phyloP scores from a whole-genome alignment of 2,329 filamentous ascomycete genomes.

The Trematosphaeria pertusa region DNA sequence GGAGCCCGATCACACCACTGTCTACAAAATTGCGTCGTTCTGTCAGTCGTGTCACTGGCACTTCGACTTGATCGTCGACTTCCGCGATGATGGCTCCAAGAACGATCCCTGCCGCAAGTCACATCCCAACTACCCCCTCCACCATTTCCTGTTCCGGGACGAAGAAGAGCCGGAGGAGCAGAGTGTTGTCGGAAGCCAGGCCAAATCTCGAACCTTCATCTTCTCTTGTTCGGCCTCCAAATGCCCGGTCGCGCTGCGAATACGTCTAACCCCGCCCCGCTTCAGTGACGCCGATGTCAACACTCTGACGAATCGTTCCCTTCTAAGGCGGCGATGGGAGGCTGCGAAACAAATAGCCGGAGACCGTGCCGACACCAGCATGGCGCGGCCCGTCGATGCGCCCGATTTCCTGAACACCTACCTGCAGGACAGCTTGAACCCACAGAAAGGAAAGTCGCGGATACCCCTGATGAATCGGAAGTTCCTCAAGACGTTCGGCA shows the following conservation, averaged over 20 bases:
- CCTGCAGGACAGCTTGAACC: constrained; percentile 63
- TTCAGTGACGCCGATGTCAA: constrained; percentile 57
- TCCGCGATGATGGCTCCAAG: constrained; percentile 49
- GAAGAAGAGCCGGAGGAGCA: constrained; percentile 20
- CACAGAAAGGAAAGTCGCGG: constrained; percentile 57
- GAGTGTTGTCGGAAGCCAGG: constrained; percentile 24
- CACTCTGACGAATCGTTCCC: constrained; percentile 61
- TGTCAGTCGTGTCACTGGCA: constrained; percentile 69
- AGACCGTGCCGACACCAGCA: constrained; percentile 60
- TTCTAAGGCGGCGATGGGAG: constrained; percentile 62
- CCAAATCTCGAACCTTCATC: constrained; percentile 33
- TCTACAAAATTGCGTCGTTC: constrained; percentile 65
- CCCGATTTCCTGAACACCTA: constrained; percentile 66
- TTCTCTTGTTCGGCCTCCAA: constrained; percentile 67
- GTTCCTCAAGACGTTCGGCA: constrained; percentile 68
- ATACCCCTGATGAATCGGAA: constrained; percentile 69
- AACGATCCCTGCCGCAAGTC: constrained; percentile 51
- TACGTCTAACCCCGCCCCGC: constrained; percentile 61
- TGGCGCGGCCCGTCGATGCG: constrained; percentile 61
- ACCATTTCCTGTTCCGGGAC: constrained; percentile 61
- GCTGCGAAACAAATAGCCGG: constrained; percentile 59
- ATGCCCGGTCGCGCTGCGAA: constrained; percentile 62
- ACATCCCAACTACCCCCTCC: constrained; percentile 60
- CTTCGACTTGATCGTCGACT: constrained; percentile 64
- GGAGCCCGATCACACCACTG: constrained; percentile 46